A percentile compares a stretch with the other conserved stretches of the same genome.
Evolutionary conservation across 140 eudicot genomes (phyloP).

Genomic region (Anethum foeniculum): DNA sequence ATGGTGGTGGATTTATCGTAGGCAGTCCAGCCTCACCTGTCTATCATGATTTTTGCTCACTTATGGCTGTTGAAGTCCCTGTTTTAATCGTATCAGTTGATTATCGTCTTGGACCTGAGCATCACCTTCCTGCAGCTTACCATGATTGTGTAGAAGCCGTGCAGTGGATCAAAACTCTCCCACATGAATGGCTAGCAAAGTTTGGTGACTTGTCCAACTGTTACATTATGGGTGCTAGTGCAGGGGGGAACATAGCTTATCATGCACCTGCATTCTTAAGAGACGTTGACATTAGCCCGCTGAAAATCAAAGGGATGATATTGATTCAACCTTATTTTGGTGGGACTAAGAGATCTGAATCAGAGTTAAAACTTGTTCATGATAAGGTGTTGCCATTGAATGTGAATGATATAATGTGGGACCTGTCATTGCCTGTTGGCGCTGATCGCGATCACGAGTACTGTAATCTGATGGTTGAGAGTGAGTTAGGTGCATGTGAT

Average conservation of each 20-base stretch:
- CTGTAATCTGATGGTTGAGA: conserved; percentile 14
- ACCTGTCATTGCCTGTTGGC: conserved; percentile 17
- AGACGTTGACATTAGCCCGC: neutral
- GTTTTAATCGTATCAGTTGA: conserved; percentile 2
- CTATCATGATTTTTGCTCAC: neutral
- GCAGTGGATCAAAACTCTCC: conserved; percentile 4
- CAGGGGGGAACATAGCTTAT: conserved; percentile 9
- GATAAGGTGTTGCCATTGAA: conserved; percentile 9
- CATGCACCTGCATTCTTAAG: neutral
- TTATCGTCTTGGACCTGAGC: conserved; percentile 7
- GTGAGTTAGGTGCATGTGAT: neutral
- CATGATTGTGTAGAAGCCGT: neutral
- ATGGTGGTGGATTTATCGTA: conserved; percentile 1
- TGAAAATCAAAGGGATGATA: neutral
- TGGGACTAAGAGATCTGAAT: conserved; percentile 17
- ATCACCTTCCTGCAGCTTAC: conserved; percentile 4
- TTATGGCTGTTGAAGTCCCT: conserved; percentile 1
- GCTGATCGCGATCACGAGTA: conserved; percentile 24
- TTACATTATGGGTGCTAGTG: conserved; percentile 8
- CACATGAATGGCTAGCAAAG: neutral
- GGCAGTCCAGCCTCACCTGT: conserved; percentile 6
- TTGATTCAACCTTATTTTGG: conserved; percentile 6
- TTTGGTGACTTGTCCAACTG: neutral
- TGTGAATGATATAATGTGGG: conserved; percentile 22
- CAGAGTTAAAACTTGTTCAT: conserved; percentile 16